phyloP scores from a whole-genome alignment of 495 filamentous ascomycete genomes.

The Apodospora peruviana region DNA sequence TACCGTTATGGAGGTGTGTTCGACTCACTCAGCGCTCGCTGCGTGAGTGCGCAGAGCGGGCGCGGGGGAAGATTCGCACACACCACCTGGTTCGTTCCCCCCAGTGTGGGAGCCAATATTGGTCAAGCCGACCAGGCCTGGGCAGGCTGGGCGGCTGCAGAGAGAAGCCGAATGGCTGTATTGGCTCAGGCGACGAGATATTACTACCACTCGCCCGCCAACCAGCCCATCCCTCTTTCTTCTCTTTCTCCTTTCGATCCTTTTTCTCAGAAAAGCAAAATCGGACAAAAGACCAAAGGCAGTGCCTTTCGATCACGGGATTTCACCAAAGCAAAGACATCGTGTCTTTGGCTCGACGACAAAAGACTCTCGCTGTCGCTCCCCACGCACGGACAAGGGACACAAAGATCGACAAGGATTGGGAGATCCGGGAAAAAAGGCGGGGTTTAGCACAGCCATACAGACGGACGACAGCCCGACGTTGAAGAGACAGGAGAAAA shows the following conservation, averaged over 20 bases:
- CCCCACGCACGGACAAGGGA: slow-evolving; percentile 6
- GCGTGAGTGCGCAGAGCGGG: not conserved
- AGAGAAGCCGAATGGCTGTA: slow-evolving; percentile 17
- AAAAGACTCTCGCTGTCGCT: not conserved
- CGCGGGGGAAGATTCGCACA: slow-evolving; percentile 4
- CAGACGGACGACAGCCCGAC: not conserved
- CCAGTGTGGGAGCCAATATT: slow-evolving; percentile 16
- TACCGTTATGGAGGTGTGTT: slow-evolving; percentile 6
- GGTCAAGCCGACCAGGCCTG: slow-evolving; percentile 11
- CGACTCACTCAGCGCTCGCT: not conserved
- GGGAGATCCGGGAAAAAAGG: slow-evolving; percentile 11
- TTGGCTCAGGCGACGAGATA: slow-evolving; percentile 16
- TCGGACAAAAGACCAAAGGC: not conserved
- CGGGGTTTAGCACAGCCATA: not conserved
- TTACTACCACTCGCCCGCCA: slow-evolving; percentile 15
- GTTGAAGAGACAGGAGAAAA: not conserved
- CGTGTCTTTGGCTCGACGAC: not conserved
- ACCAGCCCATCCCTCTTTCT: slow-evolving; percentile 8
- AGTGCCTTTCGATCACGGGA: slow-evolving; percentile 1
- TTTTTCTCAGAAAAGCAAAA: not conserved
- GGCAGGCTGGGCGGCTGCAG: slow-evolving; percentile 24
- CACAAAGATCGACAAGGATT: slow-evolving; percentile 12
- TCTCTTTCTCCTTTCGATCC: slow-evolving; percentile 2
- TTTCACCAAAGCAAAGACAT: not conserved
- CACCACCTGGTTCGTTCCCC: too few relatives aligned